Conservation (phyloP, 352 stramenopile species). For the Globisporangium emineosum region DNA sequence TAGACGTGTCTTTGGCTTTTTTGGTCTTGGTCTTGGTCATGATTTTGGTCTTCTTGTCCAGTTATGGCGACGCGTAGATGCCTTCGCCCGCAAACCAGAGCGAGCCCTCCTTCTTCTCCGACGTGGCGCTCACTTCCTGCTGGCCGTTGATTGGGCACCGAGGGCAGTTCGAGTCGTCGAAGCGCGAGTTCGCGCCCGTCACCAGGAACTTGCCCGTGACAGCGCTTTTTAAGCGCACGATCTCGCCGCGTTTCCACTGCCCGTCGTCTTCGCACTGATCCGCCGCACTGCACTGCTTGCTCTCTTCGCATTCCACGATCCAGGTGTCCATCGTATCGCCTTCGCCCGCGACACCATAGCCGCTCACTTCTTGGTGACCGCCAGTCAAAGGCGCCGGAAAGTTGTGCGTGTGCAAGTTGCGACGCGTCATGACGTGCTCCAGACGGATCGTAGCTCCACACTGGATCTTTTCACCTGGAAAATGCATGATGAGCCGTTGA, state of each 20-base stretch:
- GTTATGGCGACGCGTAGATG: conserved; percentile 73
- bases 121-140: conserved; percentile 72
- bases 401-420: conserved; percentile 78
- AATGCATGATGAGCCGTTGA: background rate
- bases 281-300: conserved; percentile 61
- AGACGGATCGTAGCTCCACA: conserved; percentile 68
- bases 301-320: conserved; percentile 74
- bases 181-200: conserved; percentile 48
- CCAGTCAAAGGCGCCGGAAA: conserved; percentile 65
- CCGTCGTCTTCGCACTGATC: conserved; percentile 70
- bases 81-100: conserved; percentile 81
- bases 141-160: conserved; percentile 83
- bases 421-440: conserved; percentile 70
- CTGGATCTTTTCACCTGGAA: conserved; percentile 47
- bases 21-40: background rate
- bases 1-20: conserved; percentile 1
- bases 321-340: conserved; percentile 69
- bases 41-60: background rate
- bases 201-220: conserved; percentile 48
- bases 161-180: conserved; percentile 80
- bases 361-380: conserved; percentile 69
- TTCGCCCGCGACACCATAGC: conserved; percentile 76
- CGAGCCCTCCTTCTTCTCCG: conserved; percentile 44
- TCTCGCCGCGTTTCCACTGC: conserved; percentile 70
- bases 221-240: conserved; percentile 65